phyloP scores from a whole-genome alignment of 108 stramenopile species.

The Cyclostephanos tholiformis region DNA sequence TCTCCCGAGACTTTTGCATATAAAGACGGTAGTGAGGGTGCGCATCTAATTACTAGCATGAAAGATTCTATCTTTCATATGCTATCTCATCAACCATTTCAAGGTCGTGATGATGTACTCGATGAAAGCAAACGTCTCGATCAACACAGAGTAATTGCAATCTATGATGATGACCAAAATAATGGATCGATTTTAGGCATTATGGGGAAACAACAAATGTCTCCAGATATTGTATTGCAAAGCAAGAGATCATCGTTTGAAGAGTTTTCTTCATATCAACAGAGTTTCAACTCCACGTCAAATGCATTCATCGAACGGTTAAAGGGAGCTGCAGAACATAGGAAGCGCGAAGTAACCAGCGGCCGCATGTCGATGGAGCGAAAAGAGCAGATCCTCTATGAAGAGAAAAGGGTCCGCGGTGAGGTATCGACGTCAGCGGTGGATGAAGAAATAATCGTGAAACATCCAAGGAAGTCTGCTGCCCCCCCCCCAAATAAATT shows the following conservation, averaged over 20 bases:
- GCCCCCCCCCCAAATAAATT: slow-evolving; percentile 4
- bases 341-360: slow-evolving; percentile 46
- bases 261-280: slow-evolving; percentile 10
- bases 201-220: neutral
- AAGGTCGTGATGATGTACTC: neutral
- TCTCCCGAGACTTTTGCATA: neutral
- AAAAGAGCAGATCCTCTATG: slow-evolving; percentile 40
- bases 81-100: neutral
- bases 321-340: slow-evolving; percentile 34
- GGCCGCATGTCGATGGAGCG: slow-evolving; percentile 41
- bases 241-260: slow-evolving; percentile 3
- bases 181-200: neutral
- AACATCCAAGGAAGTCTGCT: slow-evolving; percentile 4
- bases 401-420: slow-evolving; percentile 22
- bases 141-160: neutral
- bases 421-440: slow-evolving; percentile 14
- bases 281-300: slow-evolving; percentile 21
- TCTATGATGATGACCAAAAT: neutral
- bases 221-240: neutral
- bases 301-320: slow-evolving; percentile 41
- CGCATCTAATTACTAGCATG: neutral
- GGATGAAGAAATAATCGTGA: slow-evolving; percentile 11
- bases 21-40: neutral
- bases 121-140: neutral
- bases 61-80: slow-evolving; percentile 4